Conservation (phyloP, 148 eudicot genomes). For the Rhododendron ovatum region DNA sequence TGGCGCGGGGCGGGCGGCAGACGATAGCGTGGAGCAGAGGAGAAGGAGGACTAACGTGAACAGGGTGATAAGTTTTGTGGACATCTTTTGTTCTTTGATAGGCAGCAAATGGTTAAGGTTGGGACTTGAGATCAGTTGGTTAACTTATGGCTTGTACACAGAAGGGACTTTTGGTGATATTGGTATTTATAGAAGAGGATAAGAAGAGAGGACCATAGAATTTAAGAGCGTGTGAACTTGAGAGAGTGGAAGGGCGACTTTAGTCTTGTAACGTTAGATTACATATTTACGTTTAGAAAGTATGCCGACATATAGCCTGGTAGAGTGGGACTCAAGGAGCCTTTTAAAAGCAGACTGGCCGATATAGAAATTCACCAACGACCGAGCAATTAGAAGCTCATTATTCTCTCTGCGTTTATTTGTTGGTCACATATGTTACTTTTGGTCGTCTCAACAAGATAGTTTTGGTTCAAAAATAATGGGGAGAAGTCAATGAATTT, state of each 20-base stretch:
- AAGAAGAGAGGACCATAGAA: neutral
- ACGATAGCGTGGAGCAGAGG: conserved; percentile 20
- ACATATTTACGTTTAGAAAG: neutral
- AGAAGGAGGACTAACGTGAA: conserved; percentile 19
- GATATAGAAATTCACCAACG: too few relatives aligned
- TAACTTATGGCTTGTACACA: neutral
- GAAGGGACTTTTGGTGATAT: neutral
- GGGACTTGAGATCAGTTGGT: neutral
- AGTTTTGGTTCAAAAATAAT: too few relatives aligned
- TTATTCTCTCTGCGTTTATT: too few relatives aligned
- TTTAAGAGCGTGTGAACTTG: neutral
- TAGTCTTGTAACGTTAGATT: too few relatives aligned
- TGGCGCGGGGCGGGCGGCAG: conserved; percentile 24
- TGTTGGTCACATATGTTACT: too few relatives aligned
- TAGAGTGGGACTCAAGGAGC: neutral
- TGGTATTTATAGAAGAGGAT: conserved; percentile 22
- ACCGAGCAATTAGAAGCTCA: too few relatives aligned
- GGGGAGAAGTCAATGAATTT: too few relatives aligned
- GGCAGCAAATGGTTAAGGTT: neutral
- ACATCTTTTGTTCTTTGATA: conserved; percentile 15
- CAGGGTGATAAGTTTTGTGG: conserved; percentile 17
- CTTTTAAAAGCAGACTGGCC: too few relatives aligned
- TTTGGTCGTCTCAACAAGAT: too few relatives aligned
- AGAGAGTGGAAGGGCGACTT: too few relatives aligned
- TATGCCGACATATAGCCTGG: neutral